Evolutionary conservation across 345 rosid genomes (phyloP).

Genomic region (Brassica carinata): DNA sequence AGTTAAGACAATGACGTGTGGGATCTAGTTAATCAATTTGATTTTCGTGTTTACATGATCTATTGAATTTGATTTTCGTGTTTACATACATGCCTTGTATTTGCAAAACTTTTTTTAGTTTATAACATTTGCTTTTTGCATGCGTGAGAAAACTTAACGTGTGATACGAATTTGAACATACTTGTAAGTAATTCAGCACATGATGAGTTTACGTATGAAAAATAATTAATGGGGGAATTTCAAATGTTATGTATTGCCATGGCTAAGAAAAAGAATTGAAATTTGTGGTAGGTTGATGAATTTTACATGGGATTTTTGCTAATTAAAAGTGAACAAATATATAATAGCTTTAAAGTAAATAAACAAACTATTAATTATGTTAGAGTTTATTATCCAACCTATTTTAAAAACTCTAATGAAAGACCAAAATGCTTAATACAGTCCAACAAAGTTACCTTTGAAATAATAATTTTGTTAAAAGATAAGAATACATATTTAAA

Average conservation of each 20-base stretch:
- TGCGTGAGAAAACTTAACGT: neutral
- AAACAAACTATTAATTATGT: neutral
- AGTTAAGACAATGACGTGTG: neutral
- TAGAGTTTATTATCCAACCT: neutral
- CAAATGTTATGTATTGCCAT: neutral
- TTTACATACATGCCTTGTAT: neutral
- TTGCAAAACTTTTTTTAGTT: neutral
- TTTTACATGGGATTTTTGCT: neutral
- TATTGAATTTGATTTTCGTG: neutral
- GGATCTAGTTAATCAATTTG: neutral
- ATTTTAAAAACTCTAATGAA: neutral
- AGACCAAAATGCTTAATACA: neutral
- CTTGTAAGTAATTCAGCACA: neutral
- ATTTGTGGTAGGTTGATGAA: neutral
- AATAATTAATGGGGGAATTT: neutral
- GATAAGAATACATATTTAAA: neutral
- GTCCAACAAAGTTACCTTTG: neutral
- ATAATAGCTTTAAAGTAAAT: neutral
- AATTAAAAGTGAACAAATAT: neutral
- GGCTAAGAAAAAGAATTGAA: neutral
- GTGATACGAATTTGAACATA: neutral
- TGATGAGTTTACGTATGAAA: neutral
- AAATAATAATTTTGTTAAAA: neutral
- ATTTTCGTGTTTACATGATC: neutral
- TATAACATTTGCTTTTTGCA: constrained; percentile 6